Evolutionary conservation across 441 rosid genomes (phyloP).

Genomic region (Cnidoscolus chayamansa): DNA sequence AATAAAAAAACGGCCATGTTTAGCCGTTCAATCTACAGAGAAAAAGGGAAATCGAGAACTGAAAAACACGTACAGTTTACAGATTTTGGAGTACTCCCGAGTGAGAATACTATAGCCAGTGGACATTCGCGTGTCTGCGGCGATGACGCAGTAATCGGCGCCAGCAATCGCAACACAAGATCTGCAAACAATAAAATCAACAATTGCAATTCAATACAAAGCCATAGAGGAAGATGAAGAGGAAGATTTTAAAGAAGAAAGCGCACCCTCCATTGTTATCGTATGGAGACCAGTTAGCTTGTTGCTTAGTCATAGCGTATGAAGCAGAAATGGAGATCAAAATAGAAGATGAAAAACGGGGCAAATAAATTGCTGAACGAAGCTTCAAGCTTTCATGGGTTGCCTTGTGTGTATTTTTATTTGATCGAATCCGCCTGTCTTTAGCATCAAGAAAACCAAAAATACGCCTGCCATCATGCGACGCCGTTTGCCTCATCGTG

Average conservation of each 20-base stretch:
- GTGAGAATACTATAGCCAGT: constrained; percentile 85
- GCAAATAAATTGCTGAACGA: not conserved
- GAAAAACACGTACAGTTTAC: constrained; percentile 47
- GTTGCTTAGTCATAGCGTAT: constrained; percentile 65
- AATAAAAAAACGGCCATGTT: constrained; percentile 9
- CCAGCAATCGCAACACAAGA: constrained; percentile 96
- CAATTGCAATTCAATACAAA: not conserved
- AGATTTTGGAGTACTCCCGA: constrained; percentile 93
- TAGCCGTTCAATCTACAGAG: not conserved
- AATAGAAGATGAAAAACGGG: not conserved
- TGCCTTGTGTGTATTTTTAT: not conserved
- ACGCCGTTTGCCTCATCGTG: not conserved
- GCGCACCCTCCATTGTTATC: constrained; percentile 59
- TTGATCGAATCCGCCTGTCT: constrained; percentile 16
- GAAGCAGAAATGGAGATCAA: not conserved
- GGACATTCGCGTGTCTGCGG: constrained; percentile 94
- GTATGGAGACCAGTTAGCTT: constrained; percentile 80
- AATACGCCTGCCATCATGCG: not conserved
- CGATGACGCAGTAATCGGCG: constrained; percentile 88
- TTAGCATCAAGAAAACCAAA: constrained; percentile 23
- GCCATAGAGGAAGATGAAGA: not conserved
- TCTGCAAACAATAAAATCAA: constrained; percentile 35
- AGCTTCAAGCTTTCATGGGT: not conserved
- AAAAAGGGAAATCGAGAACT: not conserved
- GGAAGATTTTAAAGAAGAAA: not conserved